Percentiles rank a stretch among this genome's conserved stretches.
phyloP scores from a whole-genome alignment of 139 green algal species.

The Volvox africanus region DNA sequence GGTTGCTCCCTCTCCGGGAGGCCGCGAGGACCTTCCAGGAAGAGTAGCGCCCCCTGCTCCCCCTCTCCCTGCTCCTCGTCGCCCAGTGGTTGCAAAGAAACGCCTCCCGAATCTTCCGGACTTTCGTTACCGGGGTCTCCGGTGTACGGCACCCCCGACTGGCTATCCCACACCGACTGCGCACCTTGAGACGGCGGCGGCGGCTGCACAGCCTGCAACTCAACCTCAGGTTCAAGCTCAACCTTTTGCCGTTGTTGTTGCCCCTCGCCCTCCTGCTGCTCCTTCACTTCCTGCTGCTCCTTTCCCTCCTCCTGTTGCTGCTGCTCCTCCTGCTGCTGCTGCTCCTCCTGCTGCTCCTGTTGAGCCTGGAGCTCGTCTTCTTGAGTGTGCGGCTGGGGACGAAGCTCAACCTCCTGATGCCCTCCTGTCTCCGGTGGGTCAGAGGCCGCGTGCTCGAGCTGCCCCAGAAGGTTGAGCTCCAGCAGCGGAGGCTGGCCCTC shows the following conservation, averaged over 20 bases:
- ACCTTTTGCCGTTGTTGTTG: neutral
- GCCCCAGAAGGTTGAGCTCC: neutral
- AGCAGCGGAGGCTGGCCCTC: neutral
- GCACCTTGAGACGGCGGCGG: neutral
- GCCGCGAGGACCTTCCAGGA: neutral
- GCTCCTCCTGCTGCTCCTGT: neutral
- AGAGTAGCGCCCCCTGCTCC: neutral
- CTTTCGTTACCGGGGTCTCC: neutral
- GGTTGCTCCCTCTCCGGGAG: neutral
- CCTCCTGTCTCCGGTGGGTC: neutral
- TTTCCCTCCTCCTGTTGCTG: too few species aligned
- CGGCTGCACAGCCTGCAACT: neutral
- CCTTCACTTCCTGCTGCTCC: neutral
- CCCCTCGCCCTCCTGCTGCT: neutral
- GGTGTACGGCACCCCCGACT: neutral
- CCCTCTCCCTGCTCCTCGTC: neutral
- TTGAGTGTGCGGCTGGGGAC: too few species aligned
- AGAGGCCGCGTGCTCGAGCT: neutral
- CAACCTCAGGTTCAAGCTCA: neutral
- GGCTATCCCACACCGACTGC: neutral
- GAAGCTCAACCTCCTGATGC: too few species aligned
- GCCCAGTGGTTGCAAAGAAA: too few species aligned
- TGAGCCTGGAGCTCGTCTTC: too few species aligned
- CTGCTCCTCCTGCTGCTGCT: neutral
- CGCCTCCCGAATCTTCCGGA: too few species aligned